Evolutionary conservation across 176 grass and related monocot species (phyloP).

Genomic region (Oryza punctata): DNA sequence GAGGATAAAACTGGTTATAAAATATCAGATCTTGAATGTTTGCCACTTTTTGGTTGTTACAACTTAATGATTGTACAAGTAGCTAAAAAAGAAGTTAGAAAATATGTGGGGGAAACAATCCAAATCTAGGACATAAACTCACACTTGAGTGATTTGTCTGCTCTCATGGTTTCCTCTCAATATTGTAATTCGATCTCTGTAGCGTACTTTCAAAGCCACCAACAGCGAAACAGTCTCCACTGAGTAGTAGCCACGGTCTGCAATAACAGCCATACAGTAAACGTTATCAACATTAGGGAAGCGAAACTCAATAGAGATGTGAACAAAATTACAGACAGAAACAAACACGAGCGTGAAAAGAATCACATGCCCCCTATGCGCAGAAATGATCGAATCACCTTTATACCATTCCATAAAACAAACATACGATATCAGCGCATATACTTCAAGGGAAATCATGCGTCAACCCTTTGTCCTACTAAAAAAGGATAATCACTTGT

Average conservation of each 20-base stretch:
- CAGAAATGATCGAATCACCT: background rate
- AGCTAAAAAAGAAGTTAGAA: conserved; percentile 3
- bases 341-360: background rate
- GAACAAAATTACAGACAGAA: background rate
- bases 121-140: conserved; percentile 42
- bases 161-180: conserved; percentile 98
- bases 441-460: background rate
- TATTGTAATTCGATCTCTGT: conserved; percentile 97
- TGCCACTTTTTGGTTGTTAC: background rate
- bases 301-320: background rate
- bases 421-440: background rate
- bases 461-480: background rate
- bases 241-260: conserved; percentile 97
- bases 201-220: conserved; percentile 95
- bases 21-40: background rate
- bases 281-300: background rate
- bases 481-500: conserved; percentile 13
- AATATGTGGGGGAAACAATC: background rate
- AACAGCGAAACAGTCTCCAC: conserved; percentile 88
- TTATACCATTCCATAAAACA: background rate
- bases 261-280: conserved; percentile 24
- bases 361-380: background rate
- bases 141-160: conserved; percentile 99
- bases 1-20: background rate
- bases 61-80: background rate